phyloP scores from a whole-genome alignment of 768 basidiomycete species.

The Russula dissimulans region DNA sequence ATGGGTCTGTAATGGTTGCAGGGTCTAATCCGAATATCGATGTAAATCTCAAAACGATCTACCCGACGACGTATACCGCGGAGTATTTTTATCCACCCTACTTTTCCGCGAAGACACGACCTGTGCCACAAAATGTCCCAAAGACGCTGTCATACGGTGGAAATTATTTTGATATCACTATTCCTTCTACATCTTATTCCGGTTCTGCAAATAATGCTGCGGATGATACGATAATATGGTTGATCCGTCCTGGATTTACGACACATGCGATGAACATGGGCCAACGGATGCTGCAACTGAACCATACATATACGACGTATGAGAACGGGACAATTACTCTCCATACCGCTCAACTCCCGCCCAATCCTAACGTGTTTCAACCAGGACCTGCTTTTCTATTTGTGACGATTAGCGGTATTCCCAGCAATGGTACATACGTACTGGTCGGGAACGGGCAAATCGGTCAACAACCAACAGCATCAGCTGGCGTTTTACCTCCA shows the following conservation, averaged over 20 bases:
- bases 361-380: slow-evolving; percentile 77
- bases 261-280: slow-evolving; percentile 88
- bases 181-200: slow-evolving; percentile 57
- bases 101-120: slow-evolving; percentile 59
- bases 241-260: slow-evolving; percentile 80
- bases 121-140: slow-evolving; percentile 61
- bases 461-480: slow-evolving; percentile 49
- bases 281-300: slow-evolving; percentile 71
- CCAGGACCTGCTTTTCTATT: slow-evolving; percentile 84
- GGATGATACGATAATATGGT: slow-evolving; percentile 61
- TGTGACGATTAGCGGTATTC: slow-evolving; percentile 78
- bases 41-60: slow-evolving; percentile 49
- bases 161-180: slow-evolving; percentile 59
- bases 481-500: too few relatives aligned
- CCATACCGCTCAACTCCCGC: slow-evolving; percentile 75
- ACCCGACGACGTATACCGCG: slow-evolving; percentile 70
- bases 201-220: slow-evolving; percentile 63
- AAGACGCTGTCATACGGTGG: slow-evolving; percentile 77
- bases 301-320: slow-evolving; percentile 78
- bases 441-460: slow-evolving; percentile 74
- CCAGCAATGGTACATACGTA: slow-evolving; percentile 67
- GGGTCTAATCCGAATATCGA: slow-evolving; percentile 94
- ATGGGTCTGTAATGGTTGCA: slow-evolving; percentile 76
- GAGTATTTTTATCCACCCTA: slow-evolving; percentile 92
- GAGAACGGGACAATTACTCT: slow-evolving; percentile 66